Evolutionary conservation across 2,329 filamentous ascomycete genomes (phyloP).

Genomic region (Penicillium concentricum): DNA sequence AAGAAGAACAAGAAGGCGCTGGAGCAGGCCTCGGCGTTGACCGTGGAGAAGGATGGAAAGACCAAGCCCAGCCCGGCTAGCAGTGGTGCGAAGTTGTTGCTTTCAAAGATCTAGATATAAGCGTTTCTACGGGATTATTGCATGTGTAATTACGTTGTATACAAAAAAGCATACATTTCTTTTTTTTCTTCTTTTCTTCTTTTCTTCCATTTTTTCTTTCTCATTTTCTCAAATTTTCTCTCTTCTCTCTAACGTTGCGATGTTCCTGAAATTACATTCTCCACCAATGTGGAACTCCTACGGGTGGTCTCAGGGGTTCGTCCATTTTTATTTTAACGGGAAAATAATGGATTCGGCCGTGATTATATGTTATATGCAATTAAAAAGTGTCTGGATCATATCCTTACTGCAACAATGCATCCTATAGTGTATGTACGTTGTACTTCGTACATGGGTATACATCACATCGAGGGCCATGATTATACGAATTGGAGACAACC

Average conservation of each 20-base stretch:
- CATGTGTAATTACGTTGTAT: slow-evolving; percentile 19
- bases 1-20: slow-evolving; percentile 71
- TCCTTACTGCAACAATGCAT: background rate
- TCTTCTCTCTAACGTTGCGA: background rate
- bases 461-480: background rate
- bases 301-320: slow-evolving; percentile 24
- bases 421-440: background rate
- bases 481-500: background rate
- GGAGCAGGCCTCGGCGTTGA: slow-evolving; percentile 58
- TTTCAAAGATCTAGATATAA: slow-evolving; percentile 34
- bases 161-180: slow-evolving; percentile 11
- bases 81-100: slow-evolving; percentile 46
- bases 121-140: slow-evolving; percentile 6
- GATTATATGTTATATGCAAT: background rate
- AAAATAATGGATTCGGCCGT: background rate
- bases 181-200: background rate
- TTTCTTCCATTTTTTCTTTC: background rate
- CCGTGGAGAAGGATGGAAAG: slow-evolving; percentile 41
- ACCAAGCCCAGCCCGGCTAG: slow-evolving; percentile 42
- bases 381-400: background rate
- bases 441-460: background rate
- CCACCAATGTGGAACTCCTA: slow-evolving; percentile 12
- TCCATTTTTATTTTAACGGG: background rate
- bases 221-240: too few relatives aligned
- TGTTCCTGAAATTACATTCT: slow-evolving; percentile 10